phyloP scores from a whole-genome alignment of 202 grass and related monocot genomes.

The Zoysia matrella region DNA sequence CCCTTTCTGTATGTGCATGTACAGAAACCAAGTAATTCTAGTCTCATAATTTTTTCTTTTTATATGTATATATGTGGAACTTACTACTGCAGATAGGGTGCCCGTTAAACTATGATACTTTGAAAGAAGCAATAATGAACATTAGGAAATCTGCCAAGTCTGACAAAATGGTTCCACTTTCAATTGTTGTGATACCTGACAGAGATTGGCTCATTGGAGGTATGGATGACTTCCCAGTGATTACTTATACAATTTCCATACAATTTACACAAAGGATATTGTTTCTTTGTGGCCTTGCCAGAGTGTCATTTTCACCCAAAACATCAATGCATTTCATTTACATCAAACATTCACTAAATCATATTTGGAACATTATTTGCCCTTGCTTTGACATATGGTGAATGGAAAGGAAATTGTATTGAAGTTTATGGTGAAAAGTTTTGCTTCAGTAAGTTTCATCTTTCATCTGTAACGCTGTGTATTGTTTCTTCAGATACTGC shows the following conservation, averaged over 20 bases:
- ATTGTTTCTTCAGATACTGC: constrained; percentile 65
- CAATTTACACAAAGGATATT: not conserved
- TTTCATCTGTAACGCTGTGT: constrained; percentile 21
- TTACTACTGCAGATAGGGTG: constrained; percentile 73
- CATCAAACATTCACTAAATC: not conserved
- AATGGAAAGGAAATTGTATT: not conserved
- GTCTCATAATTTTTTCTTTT: constrained; percentile 12
- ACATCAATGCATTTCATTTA: not conserved
- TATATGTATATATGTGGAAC: constrained; percentile 36
- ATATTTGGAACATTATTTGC: not conserved
- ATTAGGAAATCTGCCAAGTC: constrained; percentile 55
- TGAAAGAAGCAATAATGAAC: constrained; percentile 83
- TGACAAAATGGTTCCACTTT: constrained; percentile 64
- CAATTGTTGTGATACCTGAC: constrained; percentile 86
- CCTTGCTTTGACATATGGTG: not conserved
- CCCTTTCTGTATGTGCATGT: not conserved
- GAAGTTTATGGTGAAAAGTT: not conserved
- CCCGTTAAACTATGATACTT: constrained; percentile 83
- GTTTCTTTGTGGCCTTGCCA: not conserved
- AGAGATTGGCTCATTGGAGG: constrained; percentile 84
- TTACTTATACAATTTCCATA: constrained; percentile 11
- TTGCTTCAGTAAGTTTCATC: constrained; percentile 14
- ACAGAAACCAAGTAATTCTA: not conserved
- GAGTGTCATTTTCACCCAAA: not conserved
- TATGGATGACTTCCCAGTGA: constrained; percentile 39